Evolutionary conservation across 163 green algal species (phyloP).

Genomic region (Smithsoniella earleae): DNA sequence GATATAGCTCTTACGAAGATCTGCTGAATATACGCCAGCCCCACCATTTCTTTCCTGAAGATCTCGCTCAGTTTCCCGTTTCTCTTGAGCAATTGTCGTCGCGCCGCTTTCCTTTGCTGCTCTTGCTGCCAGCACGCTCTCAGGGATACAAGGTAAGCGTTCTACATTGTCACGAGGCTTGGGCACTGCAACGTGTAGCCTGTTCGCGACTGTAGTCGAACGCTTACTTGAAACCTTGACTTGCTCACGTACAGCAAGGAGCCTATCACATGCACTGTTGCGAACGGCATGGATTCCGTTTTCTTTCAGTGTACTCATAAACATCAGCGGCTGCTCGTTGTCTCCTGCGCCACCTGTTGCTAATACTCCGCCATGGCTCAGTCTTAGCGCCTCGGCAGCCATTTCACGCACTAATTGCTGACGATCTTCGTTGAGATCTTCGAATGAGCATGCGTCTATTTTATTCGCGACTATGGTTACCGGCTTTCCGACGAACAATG

Average conservation of each 20-base stretch:
- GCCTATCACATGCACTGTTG: slow-evolving; percentile 67
- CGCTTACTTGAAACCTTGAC: slow-evolving; percentile 74
- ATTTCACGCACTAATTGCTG: slow-evolving; percentile 27
- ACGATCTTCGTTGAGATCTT: slow-evolving; percentile 33
- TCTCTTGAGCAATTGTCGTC: slow-evolving; percentile 40
- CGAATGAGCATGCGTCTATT: slow-evolving; percentile 44
- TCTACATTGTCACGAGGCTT: slow-evolving; percentile 45
- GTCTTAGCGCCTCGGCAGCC: slow-evolving; percentile 24
- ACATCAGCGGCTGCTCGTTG: slow-evolving; percentile 55
- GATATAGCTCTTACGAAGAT: slow-evolving; percentile 80
- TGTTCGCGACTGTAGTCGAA: slow-evolving; percentile 75
- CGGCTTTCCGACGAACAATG: slow-evolving; percentile 97
- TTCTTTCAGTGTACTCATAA: slow-evolving; percentile 90
- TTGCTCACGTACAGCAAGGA: slow-evolving; percentile 81
- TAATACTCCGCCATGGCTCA: slow-evolving; percentile 44
- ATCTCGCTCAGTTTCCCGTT: slow-evolving; percentile 69
- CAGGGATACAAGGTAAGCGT: slow-evolving; percentile 75
- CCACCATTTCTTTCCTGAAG: slow-evolving; percentile 74
- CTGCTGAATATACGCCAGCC: slow-evolving; percentile 82
- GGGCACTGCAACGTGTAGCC: slow-evolving; percentile 86
- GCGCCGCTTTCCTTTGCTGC: slow-evolving; percentile 37
- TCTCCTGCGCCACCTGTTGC: slow-evolving; percentile 36
- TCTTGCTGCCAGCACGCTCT: slow-evolving; percentile 36
- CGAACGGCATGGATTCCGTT: slow-evolving; percentile 83
- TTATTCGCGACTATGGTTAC: slow-evolving; percentile 96